These are phyloP conservation scores for Exophiala aquamarina DNA, from an alignment of 2,329 filamentous ascomycete genomes.

Conservation along the genomic window DNA sequence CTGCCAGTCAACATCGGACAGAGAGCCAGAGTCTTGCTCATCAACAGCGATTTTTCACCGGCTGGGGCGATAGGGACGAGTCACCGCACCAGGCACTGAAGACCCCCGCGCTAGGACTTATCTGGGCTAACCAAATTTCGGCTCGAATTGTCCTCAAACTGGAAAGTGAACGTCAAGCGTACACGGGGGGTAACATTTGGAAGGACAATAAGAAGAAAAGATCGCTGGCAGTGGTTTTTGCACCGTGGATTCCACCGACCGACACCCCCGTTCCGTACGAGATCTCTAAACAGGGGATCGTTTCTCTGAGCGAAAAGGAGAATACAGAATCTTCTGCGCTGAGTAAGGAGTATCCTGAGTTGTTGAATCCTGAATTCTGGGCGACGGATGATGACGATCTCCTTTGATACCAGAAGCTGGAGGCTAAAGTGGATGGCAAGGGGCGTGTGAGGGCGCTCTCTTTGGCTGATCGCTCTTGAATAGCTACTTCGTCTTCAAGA, in stretches of 20 bases:
- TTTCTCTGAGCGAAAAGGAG: conserved; percentile 10
- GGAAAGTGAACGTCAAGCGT: conserved; percentile 44
- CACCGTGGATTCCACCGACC: conserved; percentile 61
- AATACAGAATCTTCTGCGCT: not conserved
- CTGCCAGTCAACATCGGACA: conserved; percentile 26
- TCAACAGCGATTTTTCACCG: conserved; percentile 92
- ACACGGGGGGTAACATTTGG: conserved; percentile 36
- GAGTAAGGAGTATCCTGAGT: conserved; percentile 18
- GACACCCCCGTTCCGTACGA: conserved; percentile 18
- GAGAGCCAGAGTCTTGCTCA: conserved; percentile 74
- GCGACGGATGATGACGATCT: conserved; percentile 21
- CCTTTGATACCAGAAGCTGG: too few species aligned
- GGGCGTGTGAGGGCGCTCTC: too few species aligned
- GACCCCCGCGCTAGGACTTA: conserved; percentile 80
- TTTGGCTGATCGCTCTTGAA: too few species aligned
- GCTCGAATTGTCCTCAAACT: conserved; percentile 80
- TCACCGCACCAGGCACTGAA: conserved; percentile 53
- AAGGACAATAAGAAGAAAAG: conserved; percentile 53
- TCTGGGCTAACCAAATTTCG: conserved; percentile 88
- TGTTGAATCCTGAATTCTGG: conserved; percentile 24
- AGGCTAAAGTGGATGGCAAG: too few species aligned
- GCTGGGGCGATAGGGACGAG: conserved; percentile 73
- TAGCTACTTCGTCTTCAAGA: too few species aligned
- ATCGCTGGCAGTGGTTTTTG: conserved; percentile 88
- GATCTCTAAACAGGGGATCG: conserved; percentile 21